A percentile compares a stretch with the other conserved stretches of the same genome.
Evolutionary conservation across 768 basidiomycete genomes (phyloP).

Genomic region (Kwoniella bestiolae): DNA sequence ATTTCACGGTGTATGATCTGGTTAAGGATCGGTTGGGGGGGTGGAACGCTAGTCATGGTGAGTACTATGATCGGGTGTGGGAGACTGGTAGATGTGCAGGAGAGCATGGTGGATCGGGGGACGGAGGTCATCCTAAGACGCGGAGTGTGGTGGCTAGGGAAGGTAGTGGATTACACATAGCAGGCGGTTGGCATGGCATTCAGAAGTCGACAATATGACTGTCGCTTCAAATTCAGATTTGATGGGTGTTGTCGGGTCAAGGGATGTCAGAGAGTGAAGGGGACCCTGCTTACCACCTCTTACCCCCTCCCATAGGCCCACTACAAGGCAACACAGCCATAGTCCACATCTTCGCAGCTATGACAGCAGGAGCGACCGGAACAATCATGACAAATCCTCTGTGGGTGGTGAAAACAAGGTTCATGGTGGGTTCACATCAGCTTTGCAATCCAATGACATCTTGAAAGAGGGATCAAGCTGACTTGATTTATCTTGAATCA

Average conservation of each 20-base stretch:
- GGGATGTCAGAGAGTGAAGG: not conserved
- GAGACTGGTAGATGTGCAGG: not conserved
- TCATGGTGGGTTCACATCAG: constrained; percentile 91
- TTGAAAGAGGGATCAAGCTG: not conserved
- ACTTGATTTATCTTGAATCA: not conserved
- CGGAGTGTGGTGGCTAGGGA: no score
- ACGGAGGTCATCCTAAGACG: no score
- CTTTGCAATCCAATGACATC: not conserved
- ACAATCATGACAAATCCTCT: constrained; percentile 93
- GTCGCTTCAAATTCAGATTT: no score
- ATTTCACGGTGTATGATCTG: constrained; percentile 95
- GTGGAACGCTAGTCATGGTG: constrained; percentile 62
- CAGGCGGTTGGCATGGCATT: no score
- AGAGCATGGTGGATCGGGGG: no score
- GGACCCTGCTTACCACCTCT: not conserved
- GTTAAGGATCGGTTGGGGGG: constrained; percentile 84
- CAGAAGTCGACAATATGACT: no score
- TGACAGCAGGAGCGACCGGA: constrained; percentile 91
- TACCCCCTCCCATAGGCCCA: constrained; percentile 6
- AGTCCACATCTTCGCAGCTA: constrained; percentile 85
- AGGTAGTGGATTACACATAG: no score
- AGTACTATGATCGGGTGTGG: constrained; percentile 14
- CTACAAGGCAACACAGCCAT: constrained; percentile 29
- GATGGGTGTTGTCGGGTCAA: no score
- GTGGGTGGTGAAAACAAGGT: constrained; percentile 99